These are phyloP conservation scores for Dothistroma pini DNA, from an alignment of 2,329 filamentous ascomycete species.

Conservation along the genomic window DNA sequence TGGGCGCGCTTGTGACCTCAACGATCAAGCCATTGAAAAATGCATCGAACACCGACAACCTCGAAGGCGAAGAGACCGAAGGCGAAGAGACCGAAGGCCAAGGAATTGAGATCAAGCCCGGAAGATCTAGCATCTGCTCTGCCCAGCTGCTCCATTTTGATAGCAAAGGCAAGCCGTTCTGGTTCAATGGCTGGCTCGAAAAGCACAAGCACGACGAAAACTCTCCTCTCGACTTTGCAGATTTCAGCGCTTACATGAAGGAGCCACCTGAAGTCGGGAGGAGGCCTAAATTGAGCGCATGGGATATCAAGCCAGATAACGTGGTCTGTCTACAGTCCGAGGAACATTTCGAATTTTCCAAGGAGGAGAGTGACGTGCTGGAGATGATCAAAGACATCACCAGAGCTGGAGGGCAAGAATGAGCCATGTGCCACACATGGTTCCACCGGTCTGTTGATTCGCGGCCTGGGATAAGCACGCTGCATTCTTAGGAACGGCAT, in stretches of 20 bases:
- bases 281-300: neutral
- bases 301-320: neutral
- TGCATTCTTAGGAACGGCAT: too few relatives aligned
- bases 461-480: too few relatives aligned
- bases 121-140: constrained; percentile 38
- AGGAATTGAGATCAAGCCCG: neutral
- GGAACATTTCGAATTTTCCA: too few relatives aligned
- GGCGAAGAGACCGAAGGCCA: constrained; percentile 9
- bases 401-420: too few relatives aligned
- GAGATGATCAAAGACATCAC: too few relatives aligned
- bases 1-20: constrained; percentile 27
- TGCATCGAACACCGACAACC: neutral
- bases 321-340: neutral
- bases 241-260: neutral
- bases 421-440: too few relatives aligned
- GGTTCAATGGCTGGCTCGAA: constrained; percentile 49
- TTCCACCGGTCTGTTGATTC: too few relatives aligned
- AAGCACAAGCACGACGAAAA: constrained; percentile 41
- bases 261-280: neutral
- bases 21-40: constrained; percentile 13
- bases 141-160: constrained; percentile 48
- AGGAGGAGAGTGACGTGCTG: too few relatives aligned
- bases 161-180: constrained; percentile 40
- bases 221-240: neutral
- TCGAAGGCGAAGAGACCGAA: constrained; percentile 14